Evolutionary conservation across 345 rosid genomes (phyloP).

Genomic region (Gossypium stocksii): DNA sequence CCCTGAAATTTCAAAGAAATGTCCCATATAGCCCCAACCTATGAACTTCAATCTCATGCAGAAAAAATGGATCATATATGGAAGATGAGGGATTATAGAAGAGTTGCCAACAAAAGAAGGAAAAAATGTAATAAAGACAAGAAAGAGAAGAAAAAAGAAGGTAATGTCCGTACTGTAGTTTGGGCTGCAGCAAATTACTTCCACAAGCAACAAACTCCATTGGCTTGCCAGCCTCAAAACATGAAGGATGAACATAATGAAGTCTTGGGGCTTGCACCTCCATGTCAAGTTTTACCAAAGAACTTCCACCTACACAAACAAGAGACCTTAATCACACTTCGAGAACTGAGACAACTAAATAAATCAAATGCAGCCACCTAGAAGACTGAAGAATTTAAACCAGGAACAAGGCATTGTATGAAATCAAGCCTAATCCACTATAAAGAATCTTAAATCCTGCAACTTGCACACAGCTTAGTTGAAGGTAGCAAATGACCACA

Average conservation of each 20-base stretch:
- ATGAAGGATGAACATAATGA: constrained; percentile 78
- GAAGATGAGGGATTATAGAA: background rate
- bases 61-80: background rate
- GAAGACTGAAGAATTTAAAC: background rate
- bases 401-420: background rate
- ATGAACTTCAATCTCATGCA: background rate
- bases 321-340: constrained; percentile 9
- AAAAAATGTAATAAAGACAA: background rate
- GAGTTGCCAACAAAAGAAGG: background rate
- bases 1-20: background rate
- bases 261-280: constrained; percentile 62
- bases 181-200: constrained; percentile 63
- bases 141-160: constrained; percentile 4
- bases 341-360: constrained; percentile 7
- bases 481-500: background rate
- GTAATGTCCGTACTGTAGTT: constrained; percentile 52
- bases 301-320: constrained; percentile 49
- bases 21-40: background rate
- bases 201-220: constrained; percentile 88
- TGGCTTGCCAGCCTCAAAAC: constrained; percentile 93
- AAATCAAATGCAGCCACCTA: background rate
- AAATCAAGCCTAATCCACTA: background rate
- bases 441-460: background rate
- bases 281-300: constrained; percentile 51
- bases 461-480: background rate